phyloP scores from a whole-genome alignment of 768 basidiomycete genomes.

The Podaxis sp. region DNA sequence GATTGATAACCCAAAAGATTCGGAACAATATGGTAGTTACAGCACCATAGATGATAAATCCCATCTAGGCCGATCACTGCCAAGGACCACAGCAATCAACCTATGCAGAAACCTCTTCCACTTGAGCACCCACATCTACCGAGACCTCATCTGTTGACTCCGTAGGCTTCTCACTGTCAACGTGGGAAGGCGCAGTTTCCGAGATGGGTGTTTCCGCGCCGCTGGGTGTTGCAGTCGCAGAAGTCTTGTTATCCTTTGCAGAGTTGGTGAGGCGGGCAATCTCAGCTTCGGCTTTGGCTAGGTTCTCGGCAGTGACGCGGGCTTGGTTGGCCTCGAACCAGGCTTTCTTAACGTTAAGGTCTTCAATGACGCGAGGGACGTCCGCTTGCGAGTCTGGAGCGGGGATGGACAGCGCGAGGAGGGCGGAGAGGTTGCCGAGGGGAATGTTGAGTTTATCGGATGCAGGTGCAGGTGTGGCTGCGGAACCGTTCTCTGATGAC shows the following conservation, averaged over 20 bases:
- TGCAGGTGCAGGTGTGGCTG: conserved; percentile 24
- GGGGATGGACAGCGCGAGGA: conserved; percentile 86
- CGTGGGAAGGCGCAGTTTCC: conserved; percentile 37
- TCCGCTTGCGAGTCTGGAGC: conserved; percentile 79
- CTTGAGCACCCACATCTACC: conserved; percentile 31
- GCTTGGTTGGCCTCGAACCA: conserved; percentile 95
- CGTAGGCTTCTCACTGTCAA: conserved; percentile 39
- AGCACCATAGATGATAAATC: background rate
- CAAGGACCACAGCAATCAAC: background rate
- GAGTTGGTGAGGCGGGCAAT: conserved; percentile 59
- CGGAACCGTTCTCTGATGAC: conserved; percentile 31
- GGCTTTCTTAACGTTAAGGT: conserved; percentile 90
- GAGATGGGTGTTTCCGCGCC: conserved; percentile 27
- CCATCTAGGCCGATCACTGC: background rate
- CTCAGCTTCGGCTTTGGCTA: conserved; percentile 77
- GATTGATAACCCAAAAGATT: conserved; percentile 8
- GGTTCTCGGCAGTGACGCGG: conserved; percentile 73
- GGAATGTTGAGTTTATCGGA: conserved; percentile 64
- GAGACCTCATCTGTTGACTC: conserved; percentile 31
- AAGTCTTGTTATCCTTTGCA: conserved; percentile 32
- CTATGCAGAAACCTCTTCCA: conserved; percentile 23
- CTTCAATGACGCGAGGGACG: conserved; percentile 80
- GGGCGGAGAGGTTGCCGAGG: conserved; percentile 82
- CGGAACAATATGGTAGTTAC: background rate
- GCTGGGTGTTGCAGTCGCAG: conserved; percentile 26